Evolutionary conservation across 1,139 yeast genomes (phyloP).

Genomic region (Saccharomyces hybrid): DNA sequence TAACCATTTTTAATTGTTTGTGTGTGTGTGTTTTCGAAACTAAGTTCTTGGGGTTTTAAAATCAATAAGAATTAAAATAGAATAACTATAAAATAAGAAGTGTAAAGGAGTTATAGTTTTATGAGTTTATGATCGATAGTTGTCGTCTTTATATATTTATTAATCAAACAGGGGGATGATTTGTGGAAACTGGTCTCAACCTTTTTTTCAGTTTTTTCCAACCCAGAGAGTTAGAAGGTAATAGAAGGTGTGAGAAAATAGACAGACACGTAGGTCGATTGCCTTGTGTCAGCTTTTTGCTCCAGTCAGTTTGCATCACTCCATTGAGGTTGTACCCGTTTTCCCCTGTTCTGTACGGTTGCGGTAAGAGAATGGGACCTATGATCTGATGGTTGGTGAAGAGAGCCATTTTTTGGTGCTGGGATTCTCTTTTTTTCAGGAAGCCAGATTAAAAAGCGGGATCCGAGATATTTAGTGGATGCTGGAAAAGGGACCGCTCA

Average conservation of each 20-base stretch:
- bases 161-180: background rate
- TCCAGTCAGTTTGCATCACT: background rate
- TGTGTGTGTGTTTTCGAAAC: constrained; percentile 11
- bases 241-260: background rate
- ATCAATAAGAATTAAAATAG: constrained; percentile 2
- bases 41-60: constrained; percentile 13
- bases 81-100: background rate
- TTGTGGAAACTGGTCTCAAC: background rate
- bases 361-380: background rate
- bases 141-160: constrained; percentile 2
- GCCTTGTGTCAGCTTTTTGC: background rate
- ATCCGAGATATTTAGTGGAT: background rate
- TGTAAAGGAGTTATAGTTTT: background rate
- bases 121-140: background rate
- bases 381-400: background rate
- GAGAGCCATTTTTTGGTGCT: background rate
- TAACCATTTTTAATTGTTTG: constrained; percentile 34
- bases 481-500: background rate
- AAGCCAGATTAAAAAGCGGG: background rate
- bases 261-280: background rate
- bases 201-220: background rate
- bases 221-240: background rate
- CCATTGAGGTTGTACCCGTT: background rate
- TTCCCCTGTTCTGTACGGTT: background rate
- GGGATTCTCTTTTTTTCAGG: constrained; percentile 1